Conservation (phyloP, 352 stramenopile species). For the Pythium phragmitis region DNA sequence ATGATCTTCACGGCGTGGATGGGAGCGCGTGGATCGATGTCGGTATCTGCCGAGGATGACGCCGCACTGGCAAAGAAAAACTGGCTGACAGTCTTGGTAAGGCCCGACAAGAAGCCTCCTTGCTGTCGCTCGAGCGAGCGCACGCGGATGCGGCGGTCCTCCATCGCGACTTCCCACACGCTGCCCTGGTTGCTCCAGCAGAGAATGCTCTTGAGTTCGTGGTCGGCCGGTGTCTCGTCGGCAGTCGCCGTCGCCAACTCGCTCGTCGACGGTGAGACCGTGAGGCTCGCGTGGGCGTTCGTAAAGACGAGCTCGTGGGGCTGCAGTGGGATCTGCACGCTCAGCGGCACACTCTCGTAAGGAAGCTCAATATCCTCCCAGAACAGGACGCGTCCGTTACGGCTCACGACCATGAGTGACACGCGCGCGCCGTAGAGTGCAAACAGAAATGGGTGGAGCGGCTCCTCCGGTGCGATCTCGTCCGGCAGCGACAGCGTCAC, state of each 20-base stretch:
- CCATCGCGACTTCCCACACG: constrained; percentile 78
- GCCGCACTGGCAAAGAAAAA: constrained; percentile 67
- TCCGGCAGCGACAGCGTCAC: constrained; percentile 56
- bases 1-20: constrained; percentile 60
- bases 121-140: constrained; percentile 71
- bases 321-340: constrained; percentile 73
- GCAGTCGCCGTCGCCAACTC: constrained; percentile 3
- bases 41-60: constrained; percentile 20
- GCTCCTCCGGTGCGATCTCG: constrained; percentile 46
- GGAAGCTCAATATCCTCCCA: constrained; percentile 81
- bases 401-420: constrained; percentile 67
- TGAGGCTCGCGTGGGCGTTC: constrained; percentile 36
- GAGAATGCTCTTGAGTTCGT: constrained; percentile 50
- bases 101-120: constrained; percentile 57
- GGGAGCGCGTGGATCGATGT: constrained; percentile 49
- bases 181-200: constrained; percentile 81
- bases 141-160: constrained; percentile 77
- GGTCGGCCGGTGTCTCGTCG: constrained; percentile 14
- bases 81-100: constrained; percentile 74
- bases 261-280: constrained; percentile 19
- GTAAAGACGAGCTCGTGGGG: constrained; percentile 50
- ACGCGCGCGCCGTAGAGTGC: constrained; percentile 59
- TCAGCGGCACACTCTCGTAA: constrained; percentile 74
- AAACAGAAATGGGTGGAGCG: constrained; percentile 65
- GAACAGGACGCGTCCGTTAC: constrained; percentile 69